These are phyloP conservation scores for Trypanosoma congolense DNA, from an alignment of 208 protist genomes.

Conservation along the genomic window DNA sequence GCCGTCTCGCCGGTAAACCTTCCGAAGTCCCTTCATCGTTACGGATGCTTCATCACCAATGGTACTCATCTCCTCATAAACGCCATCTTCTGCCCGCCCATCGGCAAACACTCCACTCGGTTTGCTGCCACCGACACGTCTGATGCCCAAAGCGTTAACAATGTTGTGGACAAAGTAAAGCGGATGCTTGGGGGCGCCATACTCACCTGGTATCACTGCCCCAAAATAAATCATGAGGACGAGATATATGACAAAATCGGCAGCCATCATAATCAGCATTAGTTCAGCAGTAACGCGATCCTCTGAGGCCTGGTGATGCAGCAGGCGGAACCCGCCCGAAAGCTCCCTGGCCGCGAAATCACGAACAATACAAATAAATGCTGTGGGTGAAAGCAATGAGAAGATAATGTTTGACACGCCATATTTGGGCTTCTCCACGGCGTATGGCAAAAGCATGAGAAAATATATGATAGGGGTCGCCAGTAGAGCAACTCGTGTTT, in stretches of 20 bases:
- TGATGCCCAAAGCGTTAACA: not conserved
- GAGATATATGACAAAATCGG: constrained; percentile 34
- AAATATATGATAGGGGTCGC: constrained; percentile 19
- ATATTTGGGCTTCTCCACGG: not conserved
- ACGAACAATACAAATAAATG: constrained; percentile 30
- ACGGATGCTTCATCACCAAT: constrained; percentile 4
- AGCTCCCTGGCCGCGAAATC: constrained; percentile 33
- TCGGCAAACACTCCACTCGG: constrained; percentile 1
- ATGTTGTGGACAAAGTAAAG: constrained; percentile 18
- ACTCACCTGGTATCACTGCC: constrained; percentile 30
- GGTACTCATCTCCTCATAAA: constrained; percentile 14
- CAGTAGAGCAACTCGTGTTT: constrained; percentile 22
- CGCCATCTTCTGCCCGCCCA: constrained; percentile 20
- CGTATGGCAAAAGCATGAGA: constrained; percentile 7
- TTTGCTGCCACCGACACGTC: not conserved
- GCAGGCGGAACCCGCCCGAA: constrained; percentile 11
- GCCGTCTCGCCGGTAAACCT: constrained; percentile 4
- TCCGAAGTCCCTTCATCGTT: constrained; percentile 10
- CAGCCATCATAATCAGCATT: constrained; percentile 23
- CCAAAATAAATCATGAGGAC: constrained; percentile 33
- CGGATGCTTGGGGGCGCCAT: constrained; percentile 21
- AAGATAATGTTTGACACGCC: constrained; percentile 18
- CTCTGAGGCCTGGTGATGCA: not conserved
- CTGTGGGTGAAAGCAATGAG: constrained; percentile 49
- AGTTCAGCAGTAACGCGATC: not conserved